Evolutionary conservation across 2,329 filamentous ascomycete genomes (phyloP), one percentile per base, ranked within the genome.

Genomic region (Pseudogymnoascus sp.): DNA sequence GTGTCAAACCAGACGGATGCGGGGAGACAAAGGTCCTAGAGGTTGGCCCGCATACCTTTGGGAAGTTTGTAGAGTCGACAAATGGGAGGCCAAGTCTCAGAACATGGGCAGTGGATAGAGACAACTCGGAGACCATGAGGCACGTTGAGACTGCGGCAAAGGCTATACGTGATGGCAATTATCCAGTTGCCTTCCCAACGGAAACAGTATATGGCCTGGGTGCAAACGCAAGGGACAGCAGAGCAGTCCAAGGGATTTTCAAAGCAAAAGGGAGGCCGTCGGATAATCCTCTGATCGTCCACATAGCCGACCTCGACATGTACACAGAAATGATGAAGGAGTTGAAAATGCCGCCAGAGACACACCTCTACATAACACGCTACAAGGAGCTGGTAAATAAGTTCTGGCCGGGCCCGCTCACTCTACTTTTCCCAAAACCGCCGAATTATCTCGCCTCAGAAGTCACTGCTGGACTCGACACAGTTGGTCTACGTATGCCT

Each of bases 141-240:
- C 35, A 38, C 10, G 9, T 61, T 9, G 25, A 58, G 6, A 61
- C 36, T 62, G 91, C 91, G 1, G 91, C 90, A 2, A 72, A 80
- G 10, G 81, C 86, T 66, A 78, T 96, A 36, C 82, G 79, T 60
- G 79, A 80, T 15, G 86, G 82, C 60, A 82, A 90, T 71, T 82
- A 82, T 3, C 94, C 94, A 4, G 91, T 99, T 58, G 94, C 91
- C 1, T 99, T 99, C 72, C 94, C 94, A 0, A 99, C 94, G 0
- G 94, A 99, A 77, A 99, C 94, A 0, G 94, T 99, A 0, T 99
- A 99, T 73, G 94, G 94, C 0, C 82, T 99, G 6, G 94, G 92
- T n/a, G 94, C 94, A 12, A 94, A 97, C 77, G 94, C 94, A 9
- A 97, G 92, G 27, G 84, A 91, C 69, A 91, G 87, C 70, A 80